phyloP scores from a whole-genome alignment of 345 rosid species.

The Capsella bursapastoris region DNA sequence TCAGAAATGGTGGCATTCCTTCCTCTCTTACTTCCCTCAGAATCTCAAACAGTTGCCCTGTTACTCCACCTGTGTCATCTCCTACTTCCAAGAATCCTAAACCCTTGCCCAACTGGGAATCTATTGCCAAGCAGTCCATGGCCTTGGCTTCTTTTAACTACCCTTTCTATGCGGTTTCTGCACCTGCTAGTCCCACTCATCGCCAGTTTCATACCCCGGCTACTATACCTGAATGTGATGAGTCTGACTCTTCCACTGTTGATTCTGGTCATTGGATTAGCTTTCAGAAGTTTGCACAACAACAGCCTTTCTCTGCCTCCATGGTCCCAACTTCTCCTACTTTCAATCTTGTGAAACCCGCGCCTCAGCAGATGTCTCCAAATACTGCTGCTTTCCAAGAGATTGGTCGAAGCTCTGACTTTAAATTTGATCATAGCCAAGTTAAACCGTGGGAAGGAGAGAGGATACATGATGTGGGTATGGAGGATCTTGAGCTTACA shows the following conservation, averaged over 20 bases:
- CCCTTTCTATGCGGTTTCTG: slow-evolving; percentile 83
- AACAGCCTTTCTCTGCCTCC: slow-evolving; percentile 47
- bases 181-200: slow-evolving; percentile 98
- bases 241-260: slow-evolving; percentile 88
- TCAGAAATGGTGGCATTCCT: slow-evolving; percentile 65
- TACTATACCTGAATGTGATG: slow-evolving; percentile 92
- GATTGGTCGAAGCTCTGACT: slow-evolving; percentile 68
- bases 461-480: slow-evolving; percentile 89
- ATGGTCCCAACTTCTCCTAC: slow-evolving; percentile 88
- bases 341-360: slow-evolving; percentile 77
- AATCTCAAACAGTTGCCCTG: slow-evolving; percentile 96
- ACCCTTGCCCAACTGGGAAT: slow-evolving; percentile 84
- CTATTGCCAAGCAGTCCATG: slow-evolving; percentile 80
- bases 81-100: slow-evolving; percentile 80
- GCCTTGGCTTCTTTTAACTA: slow-evolving; percentile 78
- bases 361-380: slow-evolving; percentile 50
- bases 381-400: slow-evolving; percentile 49
- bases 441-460: slow-evolving; percentile 99
- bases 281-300: slow-evolving; percentile 72
- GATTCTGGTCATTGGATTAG: slow-evolving; percentile 98
- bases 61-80: slow-evolving; percentile 92
- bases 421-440: slow-evolving; percentile 75
- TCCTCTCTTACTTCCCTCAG: slow-evolving; percentile 89
- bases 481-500: slow-evolving; percentile 97
- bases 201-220: slow-evolving; percentile 79